A percentile compares a stretch with the other conserved stretches of the same genome.
These are phyloP conservation scores for Hygrocybe coccinea DNA, from an alignment of 768 basidiomycete genomes.

Conservation along the genomic window DNA sequence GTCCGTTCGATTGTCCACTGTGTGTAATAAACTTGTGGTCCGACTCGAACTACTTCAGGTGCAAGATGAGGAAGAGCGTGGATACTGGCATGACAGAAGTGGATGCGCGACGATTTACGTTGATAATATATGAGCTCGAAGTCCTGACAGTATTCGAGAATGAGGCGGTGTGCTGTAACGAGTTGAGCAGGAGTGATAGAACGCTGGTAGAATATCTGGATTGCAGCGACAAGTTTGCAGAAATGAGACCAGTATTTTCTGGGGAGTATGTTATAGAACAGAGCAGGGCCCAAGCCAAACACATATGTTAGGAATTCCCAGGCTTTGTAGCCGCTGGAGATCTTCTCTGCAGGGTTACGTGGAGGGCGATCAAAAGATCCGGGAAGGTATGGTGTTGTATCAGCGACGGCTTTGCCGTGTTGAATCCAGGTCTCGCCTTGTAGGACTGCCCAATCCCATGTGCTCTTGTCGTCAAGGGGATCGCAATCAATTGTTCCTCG, in stretches of 20 bases:
- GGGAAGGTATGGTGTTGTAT: conserved; percentile 5
- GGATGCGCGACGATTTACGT: background rate
- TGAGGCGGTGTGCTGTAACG: background rate
- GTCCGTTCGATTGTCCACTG: conserved; percentile 7
- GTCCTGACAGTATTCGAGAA: conserved; percentile 2
- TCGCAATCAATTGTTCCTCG: conserved; percentile 22
- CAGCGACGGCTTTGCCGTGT: conserved; percentile 15
- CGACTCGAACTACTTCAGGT: background rate
- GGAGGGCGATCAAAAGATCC: conserved; percentile 6
- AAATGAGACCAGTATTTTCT: too few relatives aligned
- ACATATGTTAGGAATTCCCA: conserved; percentile 6
- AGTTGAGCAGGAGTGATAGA: background rate
- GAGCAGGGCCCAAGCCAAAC: conserved; percentile 2
- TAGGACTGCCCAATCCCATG: conserved; percentile 31
- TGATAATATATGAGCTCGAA: conserved; percentile 11
- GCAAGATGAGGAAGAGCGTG: conserved; percentile 8
- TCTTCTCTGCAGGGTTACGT: conserved; percentile 7
- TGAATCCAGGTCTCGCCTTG: conserved; percentile 11
- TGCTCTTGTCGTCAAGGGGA: conserved; percentile 14
- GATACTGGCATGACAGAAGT: conserved; percentile 4
- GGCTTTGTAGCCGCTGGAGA: conserved; percentile 10
- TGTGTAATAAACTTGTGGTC: background rate
- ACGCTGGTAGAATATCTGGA: conserved; percentile 2
- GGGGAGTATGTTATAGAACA: conserved; percentile 1
- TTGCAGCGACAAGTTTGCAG: too few relatives aligned